A percentile compares a stretch with the other conserved stretches of the same genome.
phyloP scores from a whole-genome alignment of 2,329 filamentous ascomycete species.

The Colletotrichum orchidophilum region DNA sequence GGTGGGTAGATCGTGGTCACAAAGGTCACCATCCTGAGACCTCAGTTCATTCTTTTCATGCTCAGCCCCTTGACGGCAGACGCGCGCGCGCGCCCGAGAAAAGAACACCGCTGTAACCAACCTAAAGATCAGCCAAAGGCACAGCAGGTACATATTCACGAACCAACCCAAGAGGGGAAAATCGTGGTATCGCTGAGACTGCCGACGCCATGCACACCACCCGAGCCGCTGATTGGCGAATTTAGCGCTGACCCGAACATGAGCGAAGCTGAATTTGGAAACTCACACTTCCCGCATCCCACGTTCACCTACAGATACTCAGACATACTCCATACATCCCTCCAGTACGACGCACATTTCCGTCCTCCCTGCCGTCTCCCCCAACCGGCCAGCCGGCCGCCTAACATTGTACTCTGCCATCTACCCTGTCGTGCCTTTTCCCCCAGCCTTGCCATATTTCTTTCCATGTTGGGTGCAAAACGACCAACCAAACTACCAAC shows the following conservation, averaged over 20 bases:
- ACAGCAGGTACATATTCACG: background rate
- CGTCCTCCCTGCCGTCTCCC: background rate
- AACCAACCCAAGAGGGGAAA: background rate
- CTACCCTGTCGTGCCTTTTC: too few species aligned
- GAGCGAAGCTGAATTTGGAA: background rate
- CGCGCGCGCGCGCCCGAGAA: background rate
- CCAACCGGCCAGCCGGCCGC: background rate
- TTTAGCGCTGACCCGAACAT: conserved; percentile 14
- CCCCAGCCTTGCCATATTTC: conserved; percentile 17
- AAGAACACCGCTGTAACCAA: background rate
- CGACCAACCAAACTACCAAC: background rate
- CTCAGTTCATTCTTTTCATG: background rate
- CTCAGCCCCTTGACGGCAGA: background rate
- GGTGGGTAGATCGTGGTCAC: background rate
- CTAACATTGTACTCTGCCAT: too few species aligned
- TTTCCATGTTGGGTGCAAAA: background rate
- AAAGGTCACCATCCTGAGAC: background rate
- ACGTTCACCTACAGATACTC: background rate
- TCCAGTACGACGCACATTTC: background rate
- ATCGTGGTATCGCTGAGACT: conserved; percentile 13
- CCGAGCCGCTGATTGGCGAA: conserved; percentile 16
- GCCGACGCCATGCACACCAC: conserved; percentile 14
- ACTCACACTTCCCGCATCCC: background rate
- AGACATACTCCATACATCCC: background rate
- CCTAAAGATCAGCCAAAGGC: background rate